Conservation (phyloP, 1,284 basidiomycete genomes). For the Termitomyces sp. region DNA sequence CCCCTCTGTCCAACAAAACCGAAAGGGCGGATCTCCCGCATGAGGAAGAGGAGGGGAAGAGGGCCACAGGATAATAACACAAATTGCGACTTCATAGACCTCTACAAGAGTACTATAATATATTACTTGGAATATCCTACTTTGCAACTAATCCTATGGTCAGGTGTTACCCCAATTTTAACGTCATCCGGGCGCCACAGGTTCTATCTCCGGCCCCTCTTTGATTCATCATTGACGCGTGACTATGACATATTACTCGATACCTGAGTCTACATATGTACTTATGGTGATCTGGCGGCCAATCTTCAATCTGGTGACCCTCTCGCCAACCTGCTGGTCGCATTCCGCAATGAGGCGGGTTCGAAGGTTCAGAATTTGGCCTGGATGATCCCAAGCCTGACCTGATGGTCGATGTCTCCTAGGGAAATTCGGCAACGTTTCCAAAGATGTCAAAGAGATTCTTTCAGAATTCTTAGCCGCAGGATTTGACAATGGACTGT, state of each 20-base stretch:
- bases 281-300: constrained; percentile 23
- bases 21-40: constrained; percentile 18
- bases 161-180: background rate
- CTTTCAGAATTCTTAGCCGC: constrained; percentile 17
- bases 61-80: constrained; percentile 35
- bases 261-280: constrained; percentile 8
- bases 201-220: constrained; percentile 5
- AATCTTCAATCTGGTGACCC: constrained; percentile 17
- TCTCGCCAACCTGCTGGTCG: constrained; percentile 19
- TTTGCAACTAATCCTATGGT: background rate
- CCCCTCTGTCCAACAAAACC: constrained; percentile 12
- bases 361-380: constrained; percentile 10
- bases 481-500: constrained; percentile 21
- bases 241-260: background rate
- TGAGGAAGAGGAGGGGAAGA: constrained; percentile 31
- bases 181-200: constrained; percentile 15
- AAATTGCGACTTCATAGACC: background rate
- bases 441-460: constrained; percentile 23
- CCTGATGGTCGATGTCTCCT: constrained; percentile 16
- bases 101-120: background rate
- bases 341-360: constrained; percentile 21
- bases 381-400: constrained; percentile 15
- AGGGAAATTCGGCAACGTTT: constrained; percentile 21
- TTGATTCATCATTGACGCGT: background rate
- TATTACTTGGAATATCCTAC: background rate